A percentile compares a stretch with the other conserved stretches of the same genome.
Evolutionary conservation across 176 grass and related monocot genomes (phyloP).

Genomic region (Carex littledalei): DNA sequence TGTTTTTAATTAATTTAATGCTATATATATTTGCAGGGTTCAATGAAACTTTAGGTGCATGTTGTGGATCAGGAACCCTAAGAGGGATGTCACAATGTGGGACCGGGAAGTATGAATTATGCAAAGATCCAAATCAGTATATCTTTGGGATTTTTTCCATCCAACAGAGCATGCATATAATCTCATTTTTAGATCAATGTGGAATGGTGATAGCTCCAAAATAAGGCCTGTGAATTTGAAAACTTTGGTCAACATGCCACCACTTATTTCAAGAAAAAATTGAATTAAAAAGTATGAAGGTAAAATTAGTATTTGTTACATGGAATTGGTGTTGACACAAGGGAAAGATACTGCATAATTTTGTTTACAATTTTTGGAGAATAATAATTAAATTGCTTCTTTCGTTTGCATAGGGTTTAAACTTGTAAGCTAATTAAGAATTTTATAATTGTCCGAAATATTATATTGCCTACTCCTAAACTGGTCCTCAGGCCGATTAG

Average conservation of each 20-base stretch:
- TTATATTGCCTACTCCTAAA: too few relatives aligned
- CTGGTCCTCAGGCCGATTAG: too few relatives aligned
- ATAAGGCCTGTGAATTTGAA: neutral
- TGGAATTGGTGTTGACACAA: neutral
- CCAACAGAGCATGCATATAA: neutral
- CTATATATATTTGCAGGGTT: neutral
- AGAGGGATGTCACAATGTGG: neutral
- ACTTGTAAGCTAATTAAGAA: neutral
- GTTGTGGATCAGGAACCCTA: neutral
- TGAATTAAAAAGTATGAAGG: neutral
- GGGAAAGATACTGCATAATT: too few relatives aligned
- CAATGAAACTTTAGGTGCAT: neutral
- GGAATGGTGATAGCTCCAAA: neutral
- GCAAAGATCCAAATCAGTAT: neutral
- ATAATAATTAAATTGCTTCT: too few relatives aligned
- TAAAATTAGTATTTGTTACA: neutral
- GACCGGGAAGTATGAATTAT: neutral
- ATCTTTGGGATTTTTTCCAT: slow-evolving; percentile 1
- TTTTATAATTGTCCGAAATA: neutral
- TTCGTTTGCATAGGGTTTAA: too few relatives aligned
- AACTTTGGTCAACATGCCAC: neutral
- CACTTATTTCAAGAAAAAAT: neutral
- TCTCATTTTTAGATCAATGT: neutral
- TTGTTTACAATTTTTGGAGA: too few relatives aligned
- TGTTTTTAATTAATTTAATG: neutral